These are phyloP conservation scores for Neurospora pannonica DNA, from an alignment of 495 filamentous ascomycete species.

Conservation along the genomic window DNA sequence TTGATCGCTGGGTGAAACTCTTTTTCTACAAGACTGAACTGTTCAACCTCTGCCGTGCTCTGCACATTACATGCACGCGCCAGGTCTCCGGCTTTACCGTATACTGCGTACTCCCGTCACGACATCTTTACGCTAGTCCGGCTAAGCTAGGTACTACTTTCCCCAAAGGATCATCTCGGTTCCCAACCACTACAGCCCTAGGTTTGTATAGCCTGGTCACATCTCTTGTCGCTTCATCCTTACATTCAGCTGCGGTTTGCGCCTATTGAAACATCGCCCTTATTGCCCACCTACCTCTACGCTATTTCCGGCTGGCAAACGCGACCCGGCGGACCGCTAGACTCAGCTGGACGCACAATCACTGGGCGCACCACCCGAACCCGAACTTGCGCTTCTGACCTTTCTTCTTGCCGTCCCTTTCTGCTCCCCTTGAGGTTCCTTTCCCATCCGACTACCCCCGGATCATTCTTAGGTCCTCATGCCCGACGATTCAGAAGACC, in stretches of 20 bases:
- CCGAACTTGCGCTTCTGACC: not conserved
- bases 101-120: not conserved
- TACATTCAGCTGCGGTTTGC: not conserved
- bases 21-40: not conserved
- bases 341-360: not conserved
- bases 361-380: not conserved
- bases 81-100: not conserved
- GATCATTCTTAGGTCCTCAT: conserved; percentile 11
- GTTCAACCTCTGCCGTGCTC: not conserved
- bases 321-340: not conserved
- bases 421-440: not conserved
- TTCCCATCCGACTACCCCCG: not conserved
- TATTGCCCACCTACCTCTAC: not conserved
- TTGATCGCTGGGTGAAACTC: not conserved
- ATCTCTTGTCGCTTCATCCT: not conserved
- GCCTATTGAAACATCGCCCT: not conserved
- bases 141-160: not conserved
- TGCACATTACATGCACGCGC: not conserved
- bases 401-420: not conserved
- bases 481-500: conserved; percentile 23
- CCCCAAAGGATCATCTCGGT: not conserved
- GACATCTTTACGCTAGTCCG: not conserved
- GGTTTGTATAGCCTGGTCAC: not conserved
- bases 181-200: not conserved
- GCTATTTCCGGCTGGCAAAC: not conserved